phyloP scores from a whole-genome alignment of 257 asterid genomes.

The Plantago ovata region DNA sequence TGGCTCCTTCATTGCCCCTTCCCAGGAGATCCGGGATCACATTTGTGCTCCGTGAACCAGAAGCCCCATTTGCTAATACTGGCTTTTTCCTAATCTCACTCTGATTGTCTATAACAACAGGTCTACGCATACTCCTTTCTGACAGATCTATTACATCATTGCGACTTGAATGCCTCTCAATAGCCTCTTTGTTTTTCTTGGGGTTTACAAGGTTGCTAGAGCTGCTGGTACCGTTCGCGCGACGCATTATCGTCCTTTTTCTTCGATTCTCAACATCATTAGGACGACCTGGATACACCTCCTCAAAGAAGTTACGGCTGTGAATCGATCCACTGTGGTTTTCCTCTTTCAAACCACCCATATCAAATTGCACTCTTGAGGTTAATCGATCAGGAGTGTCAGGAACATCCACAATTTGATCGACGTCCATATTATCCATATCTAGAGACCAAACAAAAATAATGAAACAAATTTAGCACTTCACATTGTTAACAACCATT shows the following conservation, averaged over 20 bases:
- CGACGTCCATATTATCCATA: constrained; percentile 66
- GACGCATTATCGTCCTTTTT: constrained; percentile 26
- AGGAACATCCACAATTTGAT: constrained; percentile 50
- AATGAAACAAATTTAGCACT: neutral
- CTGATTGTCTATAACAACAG: constrained; percentile 26
- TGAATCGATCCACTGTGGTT: constrained; percentile 20
- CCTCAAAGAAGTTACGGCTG: constrained; percentile 24
- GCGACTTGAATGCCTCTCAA: constrained; percentile 32
- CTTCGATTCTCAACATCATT: constrained; percentile 38
- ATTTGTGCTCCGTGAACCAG: constrained; percentile 24
- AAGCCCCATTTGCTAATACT: constrained; percentile 28
- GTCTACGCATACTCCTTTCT: constrained; percentile 24
- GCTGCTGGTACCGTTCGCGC: constrained; percentile 31
- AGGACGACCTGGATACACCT: constrained; percentile 36
- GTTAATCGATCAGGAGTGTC: constrained; percentile 74
- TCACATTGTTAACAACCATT: no score
- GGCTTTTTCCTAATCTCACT: constrained; percentile 24
- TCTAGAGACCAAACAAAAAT: constrained; percentile 34
- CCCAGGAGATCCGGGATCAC: constrained; percentile 20
- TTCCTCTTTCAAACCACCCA: constrained; percentile 24
- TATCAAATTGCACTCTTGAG: constrained; percentile 25
- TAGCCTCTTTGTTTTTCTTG: constrained; percentile 19
- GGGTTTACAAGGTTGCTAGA: constrained; percentile 26
- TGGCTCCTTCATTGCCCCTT: constrained; percentile 34
- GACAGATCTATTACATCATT: constrained; percentile 33